Evolutionary conservation across 2,329 filamentous ascomycete genomes (phyloP).

Genomic region (Lanzia echinophila): DNA sequence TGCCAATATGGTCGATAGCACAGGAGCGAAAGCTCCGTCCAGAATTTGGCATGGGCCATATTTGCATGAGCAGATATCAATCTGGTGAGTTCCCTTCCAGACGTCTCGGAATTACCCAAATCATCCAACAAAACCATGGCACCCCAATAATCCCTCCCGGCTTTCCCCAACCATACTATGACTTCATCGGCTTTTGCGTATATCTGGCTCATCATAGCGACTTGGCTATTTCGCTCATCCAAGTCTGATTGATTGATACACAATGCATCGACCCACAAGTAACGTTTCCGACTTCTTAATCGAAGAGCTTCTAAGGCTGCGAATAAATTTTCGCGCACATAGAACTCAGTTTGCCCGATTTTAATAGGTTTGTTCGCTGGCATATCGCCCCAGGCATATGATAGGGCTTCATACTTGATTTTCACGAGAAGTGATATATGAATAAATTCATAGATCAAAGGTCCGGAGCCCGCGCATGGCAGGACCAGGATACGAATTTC

Average conservation of each 20-base stretch:
- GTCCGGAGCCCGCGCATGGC: not conserved
- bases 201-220: conserved; percentile 6
- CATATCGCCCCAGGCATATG: conserved; percentile 10
- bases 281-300: not conserved
- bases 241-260: conserved; percentile 10
- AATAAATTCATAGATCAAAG: conserved; percentile 4
- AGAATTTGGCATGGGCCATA: conserved; percentile 3
- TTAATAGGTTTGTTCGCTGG: not conserved
- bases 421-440: conserved; percentile 7
- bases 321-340: conserved; percentile 5
- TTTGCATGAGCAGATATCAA: not conserved
- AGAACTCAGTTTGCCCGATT: not conserved
- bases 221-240: conserved; percentile 7
- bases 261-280: conserved; percentile 7
- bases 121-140: conserved; percentile 5
- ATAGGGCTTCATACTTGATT: conserved; percentile 10
- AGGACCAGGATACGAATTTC: conserved; percentile 3
- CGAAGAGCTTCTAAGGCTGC: not conserved
- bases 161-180: conserved; percentile 4
- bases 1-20: conserved; percentile 7
- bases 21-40: conserved; percentile 1
- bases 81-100: conserved; percentile 1
- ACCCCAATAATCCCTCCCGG: conserved; percentile 8
- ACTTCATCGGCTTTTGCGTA: conserved; percentile 3
- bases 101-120: not conserved